Percentiles rank a stretch among this genome's conserved stretches.
These are phyloP conservation scores for Rutstroemia sp. DNA, from an alignment of 2,329 filamentous ascomycete species.

Conservation along the genomic window DNA sequence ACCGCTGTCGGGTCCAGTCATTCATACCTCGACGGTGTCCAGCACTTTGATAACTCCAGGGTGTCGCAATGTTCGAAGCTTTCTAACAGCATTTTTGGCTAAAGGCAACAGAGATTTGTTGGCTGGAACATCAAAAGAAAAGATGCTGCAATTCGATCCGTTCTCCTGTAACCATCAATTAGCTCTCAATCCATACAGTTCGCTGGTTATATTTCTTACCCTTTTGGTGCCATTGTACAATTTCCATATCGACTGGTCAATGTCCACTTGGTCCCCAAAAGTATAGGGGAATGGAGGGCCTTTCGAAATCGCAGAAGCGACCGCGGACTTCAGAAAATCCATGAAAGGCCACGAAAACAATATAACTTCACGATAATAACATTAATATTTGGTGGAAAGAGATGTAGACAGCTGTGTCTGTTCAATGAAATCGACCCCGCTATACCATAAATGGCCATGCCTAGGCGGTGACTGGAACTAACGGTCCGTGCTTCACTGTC, in stretches of 20 bases:
- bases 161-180: constrained; percentile 60
- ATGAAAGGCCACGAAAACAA: constrained; percentile 41
- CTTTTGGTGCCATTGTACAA: constrained; percentile 89
- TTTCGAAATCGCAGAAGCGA: constrained; percentile 93
- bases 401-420: constrained; percentile 7
- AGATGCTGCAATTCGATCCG: constrained; percentile 88
- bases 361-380: not conserved
- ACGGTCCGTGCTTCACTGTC: not conserved
- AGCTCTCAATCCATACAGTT: constrained; percentile 9
- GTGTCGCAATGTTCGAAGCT: constrained; percentile 85
- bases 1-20: not conserved
- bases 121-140: constrained; percentile 82
- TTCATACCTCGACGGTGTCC: constrained; percentile 79
- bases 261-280: constrained; percentile 86
- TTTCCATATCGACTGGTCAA: constrained; percentile 94
- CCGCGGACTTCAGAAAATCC: constrained; percentile 97
- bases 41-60: constrained; percentile 91
- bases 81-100: constrained; percentile 89
- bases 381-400: not conserved
- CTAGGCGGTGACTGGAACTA: not conserved
- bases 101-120: constrained; percentile 78
- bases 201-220: constrained; percentile 37
- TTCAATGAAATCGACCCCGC: not conserved
- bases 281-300: constrained; percentile 88
- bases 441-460: not conserved